phyloP scores from a whole-genome alignment of 257 asterid genomes.

The Voacanga thouarsii region DNA sequence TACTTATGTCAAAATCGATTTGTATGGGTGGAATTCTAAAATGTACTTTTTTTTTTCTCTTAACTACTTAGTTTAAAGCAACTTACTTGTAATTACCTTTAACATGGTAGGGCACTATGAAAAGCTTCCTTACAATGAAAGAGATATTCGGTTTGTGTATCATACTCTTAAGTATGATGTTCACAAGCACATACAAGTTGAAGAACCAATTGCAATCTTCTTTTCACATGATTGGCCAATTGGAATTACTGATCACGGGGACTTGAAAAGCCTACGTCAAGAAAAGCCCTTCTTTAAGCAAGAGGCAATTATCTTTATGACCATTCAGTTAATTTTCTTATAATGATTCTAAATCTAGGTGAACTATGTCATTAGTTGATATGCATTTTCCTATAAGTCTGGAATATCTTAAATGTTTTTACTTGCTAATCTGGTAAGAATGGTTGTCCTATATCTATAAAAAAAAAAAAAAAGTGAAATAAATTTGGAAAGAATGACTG shows the following conservation, averaged over 20 bases:
- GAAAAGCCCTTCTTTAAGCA: constrained; percentile 61
- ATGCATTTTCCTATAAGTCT: not conserved
- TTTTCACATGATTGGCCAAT: constrained; percentile 98
- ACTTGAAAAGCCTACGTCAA: constrained; percentile 56
- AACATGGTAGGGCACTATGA: constrained; percentile 78
- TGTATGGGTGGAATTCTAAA: not conserved
- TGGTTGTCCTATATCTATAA: no score
- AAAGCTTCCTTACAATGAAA: constrained; percentile 71
- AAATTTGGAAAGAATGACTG: no score
- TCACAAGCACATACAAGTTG: constrained; percentile 83
- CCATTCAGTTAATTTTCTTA: not conserved
- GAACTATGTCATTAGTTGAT: not conserved
- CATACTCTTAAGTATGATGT: constrained; percentile 94
- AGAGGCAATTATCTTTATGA: constrained; percentile 49
- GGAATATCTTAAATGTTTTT: not conserved
- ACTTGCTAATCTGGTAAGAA: not conserved
- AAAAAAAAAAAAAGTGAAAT: no score
- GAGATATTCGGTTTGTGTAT: constrained; percentile 80
- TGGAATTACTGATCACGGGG: constrained; percentile 75
- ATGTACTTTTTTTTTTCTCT: not conserved
- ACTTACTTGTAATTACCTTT: constrained; percentile 16
- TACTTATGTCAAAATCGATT: not conserved
- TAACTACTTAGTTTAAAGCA: constrained; percentile 3
- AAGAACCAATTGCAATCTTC: constrained; percentile 89
- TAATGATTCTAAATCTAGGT: not conserved